Base-by-base conservation (phyloP, 139 green algal species). In the Coccomyxa sp. region DNA sequence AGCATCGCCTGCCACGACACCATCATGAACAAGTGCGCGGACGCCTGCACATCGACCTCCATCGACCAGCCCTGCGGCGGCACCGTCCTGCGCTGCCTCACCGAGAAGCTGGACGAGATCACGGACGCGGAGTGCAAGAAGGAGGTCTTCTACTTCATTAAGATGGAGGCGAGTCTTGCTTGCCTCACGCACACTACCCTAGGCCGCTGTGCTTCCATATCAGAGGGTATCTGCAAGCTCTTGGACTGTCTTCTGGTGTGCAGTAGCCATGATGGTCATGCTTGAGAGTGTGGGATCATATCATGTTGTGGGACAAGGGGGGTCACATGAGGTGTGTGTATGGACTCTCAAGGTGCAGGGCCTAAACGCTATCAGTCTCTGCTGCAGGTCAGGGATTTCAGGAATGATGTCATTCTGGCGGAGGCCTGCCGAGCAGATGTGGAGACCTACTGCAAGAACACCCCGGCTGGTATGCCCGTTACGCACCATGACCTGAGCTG, bases 31-130 rank as follows among this genome's bases (percentile, higher is more conserved):
- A 79, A 95, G 70, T 97, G 94, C 87, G 40, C 55, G 1, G 16
- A 81, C n/a, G 75, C 73, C 29, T 82, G 78, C 55, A 70, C 35
- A 29, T 33, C 44, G 29, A 64, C 22, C 7, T 73, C 50, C 50
- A 58, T 75, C 27, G 78, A 82, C 33, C 74, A 78, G 69, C 41
- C 74, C 37, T 97, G 94, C 68, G 84, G 86, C 22, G 94, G 93
- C 70, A 88, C 80, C 33, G 93, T 98, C 73, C 89, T 95, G 82
- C 89, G 86, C 70, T 98, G 94, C 89, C 84, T 98, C 76, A 89
- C 82, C 18, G 89, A 96, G 39, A 91, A 93, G 75, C 79, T 84
- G 39, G 93, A 92, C 7, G 81, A 96, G 8, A 85, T 98, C 64
- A 88, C 73, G 14, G 84, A 39, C 12, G 86, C 92, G 34, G 82